Evolutionary conservation across 495 filamentous ascomycete genomes (phyloP).

Genomic region (Podospora pseudopauciseta): DNA sequence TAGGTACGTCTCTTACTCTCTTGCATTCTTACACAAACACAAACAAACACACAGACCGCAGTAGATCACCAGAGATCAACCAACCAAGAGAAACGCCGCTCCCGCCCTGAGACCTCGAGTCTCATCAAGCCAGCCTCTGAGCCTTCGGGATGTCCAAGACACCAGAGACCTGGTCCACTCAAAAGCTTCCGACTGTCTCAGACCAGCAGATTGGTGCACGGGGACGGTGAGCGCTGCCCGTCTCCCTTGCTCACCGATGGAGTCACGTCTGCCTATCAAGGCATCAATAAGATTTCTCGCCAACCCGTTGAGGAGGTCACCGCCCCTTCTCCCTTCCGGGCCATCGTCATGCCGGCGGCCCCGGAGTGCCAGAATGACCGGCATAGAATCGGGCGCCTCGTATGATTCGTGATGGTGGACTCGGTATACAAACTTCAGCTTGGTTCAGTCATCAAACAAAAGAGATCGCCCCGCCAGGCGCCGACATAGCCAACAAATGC

Average conservation of each 20-base stretch:
- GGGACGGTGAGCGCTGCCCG: not conserved
- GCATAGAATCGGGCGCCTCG: not conserved
- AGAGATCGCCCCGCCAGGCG: not conserved
- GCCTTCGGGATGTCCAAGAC: not conserved
- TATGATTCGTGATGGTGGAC: not conserved
- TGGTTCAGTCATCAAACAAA: too few species aligned
- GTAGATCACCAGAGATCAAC: not conserved
- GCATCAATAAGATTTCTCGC: not conserved
- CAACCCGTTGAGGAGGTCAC: not conserved
- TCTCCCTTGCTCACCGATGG: not conserved
- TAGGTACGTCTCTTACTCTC: not conserved
- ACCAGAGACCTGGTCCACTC: constrained; percentile 4
- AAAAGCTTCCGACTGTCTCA: constrained; percentile 4
- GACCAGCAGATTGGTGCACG: constrained; percentile 3
- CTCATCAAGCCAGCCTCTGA: not conserved
- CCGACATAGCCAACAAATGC: not conserved
- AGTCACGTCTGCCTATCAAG: not conserved
- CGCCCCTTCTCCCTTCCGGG: not conserved
- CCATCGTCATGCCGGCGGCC: not conserved
- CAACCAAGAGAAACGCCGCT: not conserved
- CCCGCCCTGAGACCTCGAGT: constrained; percentile 14
- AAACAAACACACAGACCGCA: not conserved
- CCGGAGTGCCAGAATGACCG: not conserved
- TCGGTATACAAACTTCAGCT: too few species aligned
- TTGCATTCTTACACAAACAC: not conserved